Evolutionary conservation across 371 early-diverging fungal species (phyloP).

Genomic region (Coemansia sp.): DNA sequence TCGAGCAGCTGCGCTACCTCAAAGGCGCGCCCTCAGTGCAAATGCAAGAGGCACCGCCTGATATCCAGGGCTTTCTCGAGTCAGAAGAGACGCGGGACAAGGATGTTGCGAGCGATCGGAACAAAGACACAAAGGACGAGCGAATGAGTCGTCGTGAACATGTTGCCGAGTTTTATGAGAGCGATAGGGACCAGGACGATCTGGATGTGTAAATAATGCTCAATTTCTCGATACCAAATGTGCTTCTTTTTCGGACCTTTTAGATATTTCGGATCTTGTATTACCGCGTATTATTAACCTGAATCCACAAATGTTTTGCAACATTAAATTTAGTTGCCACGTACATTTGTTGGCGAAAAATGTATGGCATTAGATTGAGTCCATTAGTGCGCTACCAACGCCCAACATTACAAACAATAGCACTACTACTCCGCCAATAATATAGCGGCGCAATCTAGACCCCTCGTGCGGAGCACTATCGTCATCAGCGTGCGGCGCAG

Average conservation of each 20-base stretch:
- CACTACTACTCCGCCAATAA: constrained; percentile 17
- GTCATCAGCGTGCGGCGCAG: neutral
- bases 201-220: neutral
- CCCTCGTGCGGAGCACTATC: neutral
- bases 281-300: too few relatives aligned
- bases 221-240: neutral
- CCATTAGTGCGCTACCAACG: constrained; percentile 20
- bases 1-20: constrained; percentile 31
- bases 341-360: too few relatives aligned
- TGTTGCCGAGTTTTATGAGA: neutral
- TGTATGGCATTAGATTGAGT: neutral
- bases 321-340: neutral
- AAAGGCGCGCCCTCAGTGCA: constrained; percentile 90
- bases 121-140: constrained; percentile 24
- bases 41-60: constrained; percentile 55
- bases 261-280: too few relatives aligned
- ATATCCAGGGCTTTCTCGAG: constrained; percentile 72
- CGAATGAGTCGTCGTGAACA: constrained; percentile 10
- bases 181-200: constrained; percentile 1
- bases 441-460: neutral
- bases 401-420: constrained; percentile 23
- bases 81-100: constrained; percentile 57
- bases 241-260: too few relatives aligned
- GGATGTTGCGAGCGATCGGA: constrained; percentile 18
- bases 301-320: too few relatives aligned